These are phyloP conservation scores for Fraxinus excelsior DNA, from an alignment of 257 asterid species.

Conservation along the genomic window DNA sequence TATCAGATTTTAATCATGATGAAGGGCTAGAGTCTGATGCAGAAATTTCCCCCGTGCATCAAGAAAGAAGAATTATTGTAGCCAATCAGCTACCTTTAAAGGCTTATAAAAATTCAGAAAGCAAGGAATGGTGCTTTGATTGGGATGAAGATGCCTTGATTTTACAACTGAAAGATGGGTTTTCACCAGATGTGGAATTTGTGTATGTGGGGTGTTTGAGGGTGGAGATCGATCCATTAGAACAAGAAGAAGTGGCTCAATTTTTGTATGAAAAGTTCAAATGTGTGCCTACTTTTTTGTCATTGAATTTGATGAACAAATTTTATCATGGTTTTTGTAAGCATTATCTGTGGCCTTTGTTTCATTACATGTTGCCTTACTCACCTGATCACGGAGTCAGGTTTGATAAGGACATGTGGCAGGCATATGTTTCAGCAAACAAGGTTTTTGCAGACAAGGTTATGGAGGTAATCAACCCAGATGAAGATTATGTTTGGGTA, in stretches of 20 bases:
- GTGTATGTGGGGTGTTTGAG: constrained; percentile 66
- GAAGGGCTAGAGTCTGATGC: constrained; percentile 35
- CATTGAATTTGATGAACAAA: too few species aligned
- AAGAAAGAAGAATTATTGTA: constrained; percentile 61
- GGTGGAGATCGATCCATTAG: constrained; percentile 22
- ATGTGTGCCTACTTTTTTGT: too few species aligned
- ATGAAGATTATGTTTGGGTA: constrained; percentile 25
- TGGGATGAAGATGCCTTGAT: constrained; percentile 73
- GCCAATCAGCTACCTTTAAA: constrained; percentile 73
- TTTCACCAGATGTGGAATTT: constrained; percentile 58
- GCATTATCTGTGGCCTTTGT: too few species aligned
- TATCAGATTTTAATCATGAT: constrained; percentile 56
- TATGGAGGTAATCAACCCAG: too few species aligned
- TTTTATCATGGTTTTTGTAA: too few species aligned
- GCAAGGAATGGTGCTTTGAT: constrained; percentile 61
- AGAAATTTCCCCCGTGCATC: constrained; percentile 35
- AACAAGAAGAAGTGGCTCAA: too few species aligned
- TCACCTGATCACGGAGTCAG: too few species aligned
- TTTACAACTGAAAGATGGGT: constrained; percentile 70
- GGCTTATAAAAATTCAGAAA: constrained; percentile 32
- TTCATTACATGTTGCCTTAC: too few species aligned
- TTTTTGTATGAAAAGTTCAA: too few species aligned
- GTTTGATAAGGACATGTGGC: too few species aligned
- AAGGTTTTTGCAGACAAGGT: too few species aligned
- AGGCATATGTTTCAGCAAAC: too few species aligned